Evolutionary conservation across 2,329 filamentous ascomycete genomes (phyloP), one percentile per base, ranked within the genome.

Genomic region (Dendrostoma leiphaemia): DNA sequence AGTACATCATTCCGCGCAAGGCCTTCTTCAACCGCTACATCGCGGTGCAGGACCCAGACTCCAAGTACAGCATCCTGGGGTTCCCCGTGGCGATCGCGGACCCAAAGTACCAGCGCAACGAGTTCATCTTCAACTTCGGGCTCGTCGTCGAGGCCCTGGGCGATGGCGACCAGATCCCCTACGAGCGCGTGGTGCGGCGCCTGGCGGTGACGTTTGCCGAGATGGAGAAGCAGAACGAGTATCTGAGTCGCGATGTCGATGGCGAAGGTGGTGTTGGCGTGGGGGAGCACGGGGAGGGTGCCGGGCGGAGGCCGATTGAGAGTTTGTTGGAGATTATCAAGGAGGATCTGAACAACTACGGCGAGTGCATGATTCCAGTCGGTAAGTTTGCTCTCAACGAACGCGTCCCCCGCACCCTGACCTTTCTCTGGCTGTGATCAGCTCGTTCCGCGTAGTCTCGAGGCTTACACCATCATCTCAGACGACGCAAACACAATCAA

Each of bases 81-180:
- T 91, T 91, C 64, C 94, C 94, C 0, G 88, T 97, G 50, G 93
- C 91, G 67, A 90, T 97, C 66, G 84, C 88, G 48, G 83, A 91
- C 60, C 81, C 85, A 52, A 87, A 88, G 62, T 96, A 97, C 67
- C 84, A 88, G 65, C 87, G 94, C 55, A 96, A 96, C 72, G 90
- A 96, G 71, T 97, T 97, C 77, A 96, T 97, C 67, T 99, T 97
- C 82, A 97, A 97, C 71, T 96, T 97, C 67, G 91, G 91, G 56
- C 78, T 97, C 41, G 88, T 96, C 26, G 78, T 96, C 29, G 52
- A 54, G 37, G 49, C 59, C n/a, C n/a, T n/a, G 60, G 53, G 72
- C 44, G 77, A 80, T 48, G 74, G 76, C 51, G 89, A 95, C 65
- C 89, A 89, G 68, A 82, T 83, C 46, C 88, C 86, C 31, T 96